Evolutionary conservation across 768 basidiomycete genomes (phyloP), one percentile per base, ranked within the genome.

Genomic region (Pisolithus marmoratus): DNA sequence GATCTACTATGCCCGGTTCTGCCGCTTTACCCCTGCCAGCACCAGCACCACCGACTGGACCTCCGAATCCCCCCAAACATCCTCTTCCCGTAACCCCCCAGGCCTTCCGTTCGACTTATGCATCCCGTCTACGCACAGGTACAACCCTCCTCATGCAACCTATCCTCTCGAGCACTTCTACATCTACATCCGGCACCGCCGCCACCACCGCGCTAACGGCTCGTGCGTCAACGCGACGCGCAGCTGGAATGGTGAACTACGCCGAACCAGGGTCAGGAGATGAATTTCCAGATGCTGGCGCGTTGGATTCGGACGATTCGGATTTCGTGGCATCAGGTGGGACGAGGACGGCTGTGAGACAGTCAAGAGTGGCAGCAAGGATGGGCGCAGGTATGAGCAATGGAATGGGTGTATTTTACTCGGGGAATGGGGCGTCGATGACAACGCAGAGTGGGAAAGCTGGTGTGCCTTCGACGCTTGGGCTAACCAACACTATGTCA

Each of bases 71-170:
- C 6, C 79, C 79, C 3, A 74, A 73, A 4, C 76, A 78, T 4
- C 80, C 80, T 36, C 71, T 92, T 27, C 78, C 84, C 0, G 77
- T 85, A 0, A 66, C 70, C 0, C 68, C 78, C 0, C 95, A 97
- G 64, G 94, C 87, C 0, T 70, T 83, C 14, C 77, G 82, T 51
- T 86, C 91, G 0, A 87, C 90, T 2, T 98, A 96, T 65, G 74
- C 93, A 0, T 88, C 94, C 6, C 81, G 95, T n/a, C 72, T 98
- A 48, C 84, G 89, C 23, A 94, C 95, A 0, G 96, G 96, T 15
- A 78, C 87, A 3, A 87, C 91, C 0, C 81, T 93, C 6, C 82
- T 99, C 58, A 79, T 98, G 69, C 96, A 99, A 62, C 96, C 96
- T 19, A 81, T 91, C 59, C 60, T 82, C 11, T 34, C 34, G 12